Conservation (phyloP, 2,329 filamentous ascomycete genomes). For the Pseudogymnoascus sp. region DNA sequence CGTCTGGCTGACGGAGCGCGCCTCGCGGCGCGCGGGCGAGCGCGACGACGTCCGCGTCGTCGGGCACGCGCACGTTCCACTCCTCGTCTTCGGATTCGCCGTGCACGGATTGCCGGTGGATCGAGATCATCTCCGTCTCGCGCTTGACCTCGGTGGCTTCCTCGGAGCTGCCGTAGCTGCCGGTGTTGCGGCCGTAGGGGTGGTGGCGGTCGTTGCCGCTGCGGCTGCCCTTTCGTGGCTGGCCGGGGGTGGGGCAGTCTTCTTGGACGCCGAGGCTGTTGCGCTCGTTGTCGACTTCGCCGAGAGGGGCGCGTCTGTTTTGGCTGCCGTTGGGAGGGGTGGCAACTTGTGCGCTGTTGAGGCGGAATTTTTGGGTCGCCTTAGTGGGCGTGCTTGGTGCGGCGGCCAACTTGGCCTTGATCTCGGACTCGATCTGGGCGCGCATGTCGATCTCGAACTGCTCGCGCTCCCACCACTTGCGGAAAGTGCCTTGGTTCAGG, state of each 20-base stretch:
- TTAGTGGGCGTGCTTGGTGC: slow-evolving; percentile 54
- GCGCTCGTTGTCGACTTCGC: slow-evolving; percentile 81
- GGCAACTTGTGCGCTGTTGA: slow-evolving; percentile 63
- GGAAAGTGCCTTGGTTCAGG: slow-evolving; percentile 90
- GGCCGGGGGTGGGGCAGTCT: slow-evolving; percentile 90
- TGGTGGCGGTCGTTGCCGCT: slow-evolving; percentile 64
- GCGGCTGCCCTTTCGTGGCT: slow-evolving; percentile 82
- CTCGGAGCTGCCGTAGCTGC: slow-evolving; percentile 34
- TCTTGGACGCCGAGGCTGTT: slow-evolving; percentile 65
- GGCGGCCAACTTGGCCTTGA: slow-evolving; percentile 29
- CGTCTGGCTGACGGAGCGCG: slow-evolving; percentile 69
- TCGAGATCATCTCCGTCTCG: slow-evolving; percentile 55
- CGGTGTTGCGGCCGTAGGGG: slow-evolving; percentile 57
- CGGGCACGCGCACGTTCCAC: slow-evolving; percentile 66
- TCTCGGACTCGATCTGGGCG: slow-evolving; percentile 68
- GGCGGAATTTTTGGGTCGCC: slow-evolving; percentile 53
- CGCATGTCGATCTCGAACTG: slow-evolving; percentile 51
- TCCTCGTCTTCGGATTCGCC: slow-evolving; percentile 74
- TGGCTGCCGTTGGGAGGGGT: slow-evolving; percentile 78
- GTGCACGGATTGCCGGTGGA: slow-evolving; percentile 55
- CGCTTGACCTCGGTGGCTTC: slow-evolving; percentile 46
- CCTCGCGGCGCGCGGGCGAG: slow-evolving; percentile 52
- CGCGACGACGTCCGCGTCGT: slow-evolving; percentile 59
- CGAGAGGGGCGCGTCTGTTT: slow-evolving; percentile 76
- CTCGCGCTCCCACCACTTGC: slow-evolving; percentile 92